Base-by-base conservation (phyloP, 345 rosid genomes). In the Lenwebbia sp. region DNA sequence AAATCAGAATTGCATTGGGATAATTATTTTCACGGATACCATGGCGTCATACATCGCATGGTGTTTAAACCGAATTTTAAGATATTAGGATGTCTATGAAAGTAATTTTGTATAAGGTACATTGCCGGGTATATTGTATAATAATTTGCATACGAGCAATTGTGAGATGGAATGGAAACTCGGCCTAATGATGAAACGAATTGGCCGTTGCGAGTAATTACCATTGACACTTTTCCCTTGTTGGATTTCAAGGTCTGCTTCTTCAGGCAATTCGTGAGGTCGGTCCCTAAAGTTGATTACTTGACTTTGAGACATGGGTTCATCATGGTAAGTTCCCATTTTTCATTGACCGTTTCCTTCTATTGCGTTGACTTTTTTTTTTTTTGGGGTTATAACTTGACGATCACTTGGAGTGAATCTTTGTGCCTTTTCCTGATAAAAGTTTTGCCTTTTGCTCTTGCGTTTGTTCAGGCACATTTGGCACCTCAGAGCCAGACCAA, bases 291-390 rank as follows among this genome's bases (percentile, higher is more conserved):
- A 90, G 93, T 94, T 70, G 99, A 97, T 90, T 97, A 97, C 90
- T 86, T 97, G 91, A 92, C 99, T 33, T 88, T 97, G 19, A 88
- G 99, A 84, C 98, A 96, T 91, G 99, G 99, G 83, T 97, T 97
- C 88, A 95, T 97, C 82, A 94, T 86, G 96, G 99, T 97, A 88
- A 84, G 86, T 56, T 51, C 13, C 14, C 11, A 5, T 17, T 14
- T 57, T 53, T 57, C 56, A 65, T 74, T 70, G 13, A 28, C 17
- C 52, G 3, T 26, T 51, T 21, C 17, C 33, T 85, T 13, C 41
- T 28, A 7, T 50, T 30, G 40, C 50, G 53, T 8, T 53, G 83
- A 81, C 15, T 70, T 30, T 49, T 47, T 12, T 19, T 51, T 51
- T 21, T 3, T 53, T n/a, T 54, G 28, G 51, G 52, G 49, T 13